Evolutionary conservation across 192 early-diverging fungal genomes (phyloP).

Genomic region (Backusella morwellensis): DNA sequence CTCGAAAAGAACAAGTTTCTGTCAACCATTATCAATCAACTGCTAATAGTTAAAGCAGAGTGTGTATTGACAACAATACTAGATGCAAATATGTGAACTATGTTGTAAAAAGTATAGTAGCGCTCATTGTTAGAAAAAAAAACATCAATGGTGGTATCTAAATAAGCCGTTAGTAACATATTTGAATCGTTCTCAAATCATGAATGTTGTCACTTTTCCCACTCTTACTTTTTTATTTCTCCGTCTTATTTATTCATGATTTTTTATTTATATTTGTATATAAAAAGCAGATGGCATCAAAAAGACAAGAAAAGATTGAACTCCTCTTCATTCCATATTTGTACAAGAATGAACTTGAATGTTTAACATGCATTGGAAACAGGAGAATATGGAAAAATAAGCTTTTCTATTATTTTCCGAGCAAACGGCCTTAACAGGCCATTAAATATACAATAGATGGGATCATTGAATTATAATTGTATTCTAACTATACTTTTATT

Average conservation of each 20-base stretch:
- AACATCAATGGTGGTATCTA: background rate
- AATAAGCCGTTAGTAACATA: background rate
- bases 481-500: too few species aligned
- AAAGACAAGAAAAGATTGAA: background rate
- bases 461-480: background rate
- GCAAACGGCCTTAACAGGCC: background rate
- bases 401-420: background rate
- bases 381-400: background rate
- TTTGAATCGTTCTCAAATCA: background rate
- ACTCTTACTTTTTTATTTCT: background rate
- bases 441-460: background rate
- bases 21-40: background rate
- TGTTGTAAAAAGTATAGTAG: background rate
- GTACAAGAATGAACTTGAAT: background rate
- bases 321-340: background rate
- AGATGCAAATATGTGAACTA: background rate
- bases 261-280: background rate
- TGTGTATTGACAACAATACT: background rate
- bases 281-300: background rate
- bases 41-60: background rate
- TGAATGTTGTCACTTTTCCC: background rate
- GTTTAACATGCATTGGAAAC: background rate
- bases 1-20: background rate
- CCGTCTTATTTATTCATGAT: background rate
- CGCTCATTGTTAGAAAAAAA: background rate